These are phyloP conservation scores for Gilbertella persicaria DNA, from an alignment of 371 early-diverging fungal genomes.

Conservation along the genomic window DNA sequence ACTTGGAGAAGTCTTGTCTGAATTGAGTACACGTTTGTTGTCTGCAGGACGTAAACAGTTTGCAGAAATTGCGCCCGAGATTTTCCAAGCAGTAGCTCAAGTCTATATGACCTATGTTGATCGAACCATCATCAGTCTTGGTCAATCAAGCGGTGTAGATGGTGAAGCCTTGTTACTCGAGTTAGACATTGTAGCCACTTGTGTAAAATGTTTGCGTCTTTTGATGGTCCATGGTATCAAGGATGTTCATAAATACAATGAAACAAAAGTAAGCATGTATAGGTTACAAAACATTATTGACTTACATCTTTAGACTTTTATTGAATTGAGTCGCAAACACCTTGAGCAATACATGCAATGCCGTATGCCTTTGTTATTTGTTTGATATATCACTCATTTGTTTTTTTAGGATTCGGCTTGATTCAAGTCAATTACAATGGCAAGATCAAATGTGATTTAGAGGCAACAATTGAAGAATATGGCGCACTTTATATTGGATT, in stretches of 20 bases:
- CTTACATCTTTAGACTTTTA: constrained; percentile 34
- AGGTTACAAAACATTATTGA: background rate
- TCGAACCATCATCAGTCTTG: constrained; percentile 22
- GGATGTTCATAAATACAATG: constrained; percentile 65
- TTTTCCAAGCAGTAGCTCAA: constrained; percentile 61
- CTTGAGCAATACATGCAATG: constrained; percentile 61
- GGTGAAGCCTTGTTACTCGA: constrained; percentile 20
- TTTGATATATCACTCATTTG: background rate
- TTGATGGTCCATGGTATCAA: constrained; percentile 77
- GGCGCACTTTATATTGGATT: constrained; percentile 84
- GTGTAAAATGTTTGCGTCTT: constrained; percentile 73
- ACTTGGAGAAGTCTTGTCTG: constrained; percentile 77
- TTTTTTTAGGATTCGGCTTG: constrained; percentile 4
- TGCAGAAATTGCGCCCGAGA: constrained; percentile 65
- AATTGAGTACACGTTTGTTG: constrained; percentile 76
- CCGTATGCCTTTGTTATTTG: constrained; percentile 35
- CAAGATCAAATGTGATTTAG: constrained; percentile 25
- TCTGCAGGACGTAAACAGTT: constrained; percentile 68
- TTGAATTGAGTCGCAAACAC: constrained; percentile 52
- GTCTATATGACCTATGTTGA: constrained; percentile 60
- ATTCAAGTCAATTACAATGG: constrained; percentile 13
- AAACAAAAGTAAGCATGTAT: constrained; percentile 44
- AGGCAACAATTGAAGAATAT: constrained; percentile 64
- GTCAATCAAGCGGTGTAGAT: background rate
- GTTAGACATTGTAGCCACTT: constrained; percentile 54